A percentile compares a stretch with the other conserved stretches of the same genome.
Evolutionary conservation across 169 alveolate species (phyloP).

Genomic region (Plasmodium sp.): DNA sequence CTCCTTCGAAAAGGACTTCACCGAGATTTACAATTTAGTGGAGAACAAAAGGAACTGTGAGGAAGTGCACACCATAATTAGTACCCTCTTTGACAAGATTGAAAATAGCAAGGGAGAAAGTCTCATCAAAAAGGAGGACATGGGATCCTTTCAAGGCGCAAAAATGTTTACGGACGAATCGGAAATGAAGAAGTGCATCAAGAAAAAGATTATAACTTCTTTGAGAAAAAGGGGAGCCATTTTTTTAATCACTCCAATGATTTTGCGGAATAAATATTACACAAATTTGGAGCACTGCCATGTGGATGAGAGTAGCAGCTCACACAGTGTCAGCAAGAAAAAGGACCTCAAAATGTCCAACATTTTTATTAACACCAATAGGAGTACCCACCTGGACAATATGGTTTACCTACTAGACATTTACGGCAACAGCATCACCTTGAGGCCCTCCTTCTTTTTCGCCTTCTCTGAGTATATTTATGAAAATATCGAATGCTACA

Average conservation of each 20-base stretch:
- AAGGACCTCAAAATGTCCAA: slow-evolving; percentile 38
- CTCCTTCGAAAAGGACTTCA: slow-evolving; percentile 76
- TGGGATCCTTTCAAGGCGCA: slow-evolving; percentile 34
- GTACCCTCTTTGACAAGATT: slow-evolving; percentile 78
- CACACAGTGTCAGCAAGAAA: slow-evolving; percentile 2
- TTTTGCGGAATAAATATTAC: slow-evolving; percentile 75
- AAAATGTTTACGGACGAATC: slow-evolving; percentile 54
- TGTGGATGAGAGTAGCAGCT: slow-evolving; percentile 26
- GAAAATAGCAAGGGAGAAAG: slow-evolving; percentile 43
- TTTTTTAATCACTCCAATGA: slow-evolving; percentile 71
- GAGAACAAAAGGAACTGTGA: slow-evolving; percentile 82
- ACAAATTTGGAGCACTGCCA: slow-evolving; percentile 59
- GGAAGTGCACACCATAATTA: slow-evolving; percentile 79
- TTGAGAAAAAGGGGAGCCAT: slow-evolving; percentile 58
- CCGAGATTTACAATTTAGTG: slow-evolving; percentile 78
- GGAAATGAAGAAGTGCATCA: slow-evolving; percentile 26
- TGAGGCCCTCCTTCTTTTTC: slow-evolving; percentile 44
- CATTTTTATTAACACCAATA: slow-evolving; percentile 53
- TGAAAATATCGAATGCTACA: slow-evolving; percentile 35
- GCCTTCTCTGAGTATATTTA: slow-evolving; percentile 59
- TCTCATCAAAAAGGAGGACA: slow-evolving; percentile 37
- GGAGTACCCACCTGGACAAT: slow-evolving; percentile 1
- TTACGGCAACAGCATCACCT: slow-evolving; percentile 46
- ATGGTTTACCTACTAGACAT: slow-evolving; percentile 53
- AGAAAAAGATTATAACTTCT: slow-evolving; percentile 37